Evolutionary conservation across 106 monocot species (phyloP), one percentile per base, ranked within the genome.

Genomic region (Cymbidium sinense): DNA sequence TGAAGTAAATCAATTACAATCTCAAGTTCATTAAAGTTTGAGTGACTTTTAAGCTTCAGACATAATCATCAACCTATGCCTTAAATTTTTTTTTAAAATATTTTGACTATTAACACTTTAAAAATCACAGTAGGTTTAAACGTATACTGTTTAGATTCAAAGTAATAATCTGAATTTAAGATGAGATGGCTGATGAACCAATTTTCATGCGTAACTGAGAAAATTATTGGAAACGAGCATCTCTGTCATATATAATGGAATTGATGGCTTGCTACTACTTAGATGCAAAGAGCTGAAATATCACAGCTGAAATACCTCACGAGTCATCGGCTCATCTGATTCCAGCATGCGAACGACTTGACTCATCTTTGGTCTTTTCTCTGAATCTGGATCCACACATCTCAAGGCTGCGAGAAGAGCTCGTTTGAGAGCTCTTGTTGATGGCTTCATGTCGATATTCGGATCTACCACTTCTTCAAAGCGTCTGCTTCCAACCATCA

Each of bases 301-400:
- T 75, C 2, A 77, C 29, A 52, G 27, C 5, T 70, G 37, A n/a
- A n/a, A 20, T 79, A 98, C 96, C 91, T 91, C 89, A 3, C 88
- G 89, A 34, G 80, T 85, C n/a, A 91, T 87, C 9, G 94, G 80
- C 21, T 94, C 94, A 80, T 98, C 94, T 37, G 96, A 85, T 71
- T 98, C 96, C 70, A 98, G 78, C 96, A 98, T 98, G n/a, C 88
- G 88, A 5, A 90, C 96, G 70, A 94, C 94, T 81, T 91, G 91
- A 33, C 96, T 65, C 96, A 98, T 98, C 79, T 87, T 94, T 13
- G 96, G 96, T 80, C 96, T 86, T 83, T 94, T 98, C 47, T 93
- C 96, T 17, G 91, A 85, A 84, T 91, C 96, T 21, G 96, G 96
- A 83, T 98, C 96, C 0, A 98, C 91, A 77, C 96, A 98, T 73